phyloP scores from a whole-genome alignment of 495 filamentous ascomycete genomes.

The Tuber indicum region DNA sequence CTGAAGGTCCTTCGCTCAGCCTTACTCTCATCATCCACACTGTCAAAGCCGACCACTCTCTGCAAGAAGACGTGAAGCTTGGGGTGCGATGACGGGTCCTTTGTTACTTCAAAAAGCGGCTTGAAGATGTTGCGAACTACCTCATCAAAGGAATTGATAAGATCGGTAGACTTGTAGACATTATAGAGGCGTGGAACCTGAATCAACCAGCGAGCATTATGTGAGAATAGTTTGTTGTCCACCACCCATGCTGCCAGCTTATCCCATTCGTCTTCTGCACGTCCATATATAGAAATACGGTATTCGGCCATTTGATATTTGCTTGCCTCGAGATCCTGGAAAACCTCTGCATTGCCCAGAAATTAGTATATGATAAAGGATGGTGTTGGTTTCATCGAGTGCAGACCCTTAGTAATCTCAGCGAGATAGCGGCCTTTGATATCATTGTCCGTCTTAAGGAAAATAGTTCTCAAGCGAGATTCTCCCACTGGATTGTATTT shows the following conservation, averaged over 20 bases:
- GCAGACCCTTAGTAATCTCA: constrained; percentile 71
- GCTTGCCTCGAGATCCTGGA: constrained; percentile 94
- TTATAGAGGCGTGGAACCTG: constrained; percentile 93
- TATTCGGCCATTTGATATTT: constrained; percentile 99
- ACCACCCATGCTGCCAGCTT: constrained; percentile 98
- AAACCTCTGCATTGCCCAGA: constrained; percentile 59
- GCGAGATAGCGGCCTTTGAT: constrained; percentile 93
- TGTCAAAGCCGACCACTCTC: constrained; percentile 92
- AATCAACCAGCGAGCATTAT: constrained; percentile 95
- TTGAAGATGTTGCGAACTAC: constrained; percentile 87
- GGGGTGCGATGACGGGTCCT: constrained; percentile 75
- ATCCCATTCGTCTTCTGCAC: constrained; percentile 90
- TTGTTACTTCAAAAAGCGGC: constrained; percentile 89
- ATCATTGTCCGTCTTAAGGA: constrained; percentile 96
- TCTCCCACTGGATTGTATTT: constrained; percentile 98
- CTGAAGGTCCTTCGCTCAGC: constrained; percentile 80
- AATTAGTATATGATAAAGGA: constrained; percentile 9
- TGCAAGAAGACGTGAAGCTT: constrained; percentile 94
- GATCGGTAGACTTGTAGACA: constrained; percentile 79
- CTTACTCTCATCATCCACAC: constrained; percentile 98
- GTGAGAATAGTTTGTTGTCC: constrained; percentile 95
- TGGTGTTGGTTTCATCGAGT: background rate
- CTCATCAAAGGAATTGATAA: constrained; percentile 85
- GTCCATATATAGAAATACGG: constrained; percentile 94
- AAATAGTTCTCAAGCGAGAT: constrained; percentile 88